Conservation (phyloP, 768 basidiomycete species). For the Asterophora lycoperdoides region DNA sequence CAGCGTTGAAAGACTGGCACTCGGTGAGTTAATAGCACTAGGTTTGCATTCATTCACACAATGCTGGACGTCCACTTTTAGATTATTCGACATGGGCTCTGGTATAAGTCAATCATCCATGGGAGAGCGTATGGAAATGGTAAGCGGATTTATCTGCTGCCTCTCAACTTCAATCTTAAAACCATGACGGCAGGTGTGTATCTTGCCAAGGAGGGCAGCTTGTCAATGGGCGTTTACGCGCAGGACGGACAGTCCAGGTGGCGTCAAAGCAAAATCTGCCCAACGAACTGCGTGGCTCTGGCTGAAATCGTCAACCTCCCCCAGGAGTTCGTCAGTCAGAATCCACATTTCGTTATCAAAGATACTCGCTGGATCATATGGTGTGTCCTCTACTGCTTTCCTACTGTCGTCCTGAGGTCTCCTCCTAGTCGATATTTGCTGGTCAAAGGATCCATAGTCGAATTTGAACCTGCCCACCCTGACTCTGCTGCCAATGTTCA, state of each 20-base stretch:
- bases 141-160: constrained; percentile 16
- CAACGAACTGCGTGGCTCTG: constrained; percentile 51
- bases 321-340: constrained; percentile 44
- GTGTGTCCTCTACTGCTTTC: constrained; percentile 29
- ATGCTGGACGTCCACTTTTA: constrained; percentile 17
- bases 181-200: constrained; percentile 52
- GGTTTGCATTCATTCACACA: neutral
- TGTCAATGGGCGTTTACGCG: constrained; percentile 47
- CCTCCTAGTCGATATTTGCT: constrained; percentile 55
- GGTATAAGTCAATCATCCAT: constrained; percentile 51
- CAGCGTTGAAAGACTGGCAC: constrained; percentile 64
- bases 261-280: constrained; percentile 46
- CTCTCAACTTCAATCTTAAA: neutral
- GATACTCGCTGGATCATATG: constrained; percentile 71
- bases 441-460: constrained; percentile 33
- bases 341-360: constrained; percentile 54
- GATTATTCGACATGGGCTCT: constrained; percentile 72
- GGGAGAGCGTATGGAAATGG: constrained; percentile 66
- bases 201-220: constrained; percentile 52
- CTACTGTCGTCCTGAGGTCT: neutral
- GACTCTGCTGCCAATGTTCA: constrained; percentile 4
- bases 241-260: constrained; percentile 32
- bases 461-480: constrained; percentile 6
- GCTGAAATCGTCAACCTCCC: constrained; percentile 67
- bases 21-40: constrained; percentile 34